Evolutionary conservation across 768 basidiomycete genomes (phyloP).

Genomic region (Agaricus sinodeliciosus): DNA sequence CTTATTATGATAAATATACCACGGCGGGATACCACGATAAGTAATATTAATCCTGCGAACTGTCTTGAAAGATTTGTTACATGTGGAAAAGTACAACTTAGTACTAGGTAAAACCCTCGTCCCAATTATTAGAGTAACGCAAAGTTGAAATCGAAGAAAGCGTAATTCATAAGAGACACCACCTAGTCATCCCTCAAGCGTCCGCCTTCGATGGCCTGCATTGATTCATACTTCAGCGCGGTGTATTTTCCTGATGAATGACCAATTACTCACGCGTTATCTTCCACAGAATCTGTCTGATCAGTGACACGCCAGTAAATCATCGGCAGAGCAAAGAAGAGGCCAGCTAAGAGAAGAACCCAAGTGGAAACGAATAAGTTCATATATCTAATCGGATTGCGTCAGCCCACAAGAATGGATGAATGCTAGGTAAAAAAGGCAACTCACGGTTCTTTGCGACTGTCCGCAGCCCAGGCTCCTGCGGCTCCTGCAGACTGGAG

Average conservation of each 20-base stretch:
- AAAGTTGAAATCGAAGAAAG: no score
- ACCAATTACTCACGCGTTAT: constrained; percentile 28
- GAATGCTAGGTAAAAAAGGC: constrained; percentile 17
- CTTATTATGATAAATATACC: no score
- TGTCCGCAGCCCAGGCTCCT: constrained; percentile 68
- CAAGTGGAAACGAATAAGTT: constrained; percentile 71
- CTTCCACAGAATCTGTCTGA: constrained; percentile 40
- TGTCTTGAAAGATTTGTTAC: no score
- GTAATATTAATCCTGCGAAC: no score
- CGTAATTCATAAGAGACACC: no score
- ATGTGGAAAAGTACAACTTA: no score
- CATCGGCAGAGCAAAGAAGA: constrained; percentile 68
- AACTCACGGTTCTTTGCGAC: constrained; percentile 45
- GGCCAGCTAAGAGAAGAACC: constrained; percentile 59
- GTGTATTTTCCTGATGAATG: neutral
- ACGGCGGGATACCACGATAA: no score
- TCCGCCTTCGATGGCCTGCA: neutral
- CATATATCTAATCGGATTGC: constrained; percentile 40
- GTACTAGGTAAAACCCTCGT: no score
- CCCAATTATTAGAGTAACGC: neutral
- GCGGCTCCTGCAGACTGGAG: constrained; percentile 75
- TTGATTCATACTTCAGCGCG: neutral
- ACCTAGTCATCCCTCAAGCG: no score
- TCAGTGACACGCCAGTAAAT: constrained; percentile 64
- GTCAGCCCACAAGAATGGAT: neutral